Conservation (phyloP, 2,329 filamentous ascomycete genomes). For the Paecilomyces fulvus region DNA sequence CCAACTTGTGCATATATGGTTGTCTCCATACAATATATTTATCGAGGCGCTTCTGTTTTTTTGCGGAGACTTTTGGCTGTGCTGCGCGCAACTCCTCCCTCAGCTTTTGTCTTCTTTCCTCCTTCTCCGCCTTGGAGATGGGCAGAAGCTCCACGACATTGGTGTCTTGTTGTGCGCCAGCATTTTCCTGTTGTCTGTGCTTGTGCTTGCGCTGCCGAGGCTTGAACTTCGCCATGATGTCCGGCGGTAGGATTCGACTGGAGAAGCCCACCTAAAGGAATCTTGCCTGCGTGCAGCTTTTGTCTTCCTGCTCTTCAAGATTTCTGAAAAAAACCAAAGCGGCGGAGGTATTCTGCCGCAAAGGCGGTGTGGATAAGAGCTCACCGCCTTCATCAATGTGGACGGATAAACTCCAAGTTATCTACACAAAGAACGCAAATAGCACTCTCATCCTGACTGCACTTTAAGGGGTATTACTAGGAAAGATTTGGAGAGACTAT, state of each 20-base stretch:
- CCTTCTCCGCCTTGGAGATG: conserved; percentile 44
- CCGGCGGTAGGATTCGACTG: conserved; percentile 2
- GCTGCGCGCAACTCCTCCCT: conserved; percentile 47
- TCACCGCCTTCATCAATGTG: conserved; percentile 14
- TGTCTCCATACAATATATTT: conserved; percentile 52
- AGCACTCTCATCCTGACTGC: not conserved
- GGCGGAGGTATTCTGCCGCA: conserved; percentile 18
- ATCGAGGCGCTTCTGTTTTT: conserved; percentile 60
- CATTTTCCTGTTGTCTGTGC: conserved; percentile 25
- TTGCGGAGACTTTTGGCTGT: conserved; percentile 50
- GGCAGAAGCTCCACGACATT: conserved; percentile 36
- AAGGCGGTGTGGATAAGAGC: conserved; percentile 4
- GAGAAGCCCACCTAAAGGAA: conserved; percentile 3
- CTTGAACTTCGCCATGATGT: conserved; percentile 40
- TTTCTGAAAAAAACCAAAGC: conserved; percentile 11
- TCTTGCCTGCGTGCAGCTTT: not conserved
- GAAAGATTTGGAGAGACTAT: not conserved
- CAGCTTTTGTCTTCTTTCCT: conserved; percentile 44
- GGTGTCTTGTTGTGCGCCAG: conserved; percentile 35
- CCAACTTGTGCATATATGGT: not conserved
- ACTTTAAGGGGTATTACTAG: not conserved
- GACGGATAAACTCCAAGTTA: not conserved
- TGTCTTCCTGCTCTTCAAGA: conserved; percentile 3
- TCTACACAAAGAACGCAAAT: not conserved
- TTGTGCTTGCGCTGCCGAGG: conserved; percentile 53